These are phyloP conservation scores for Neoarthrinium moseri DNA, from an alignment of 2,329 filamentous ascomycete species.

Conservation along the genomic window DNA sequence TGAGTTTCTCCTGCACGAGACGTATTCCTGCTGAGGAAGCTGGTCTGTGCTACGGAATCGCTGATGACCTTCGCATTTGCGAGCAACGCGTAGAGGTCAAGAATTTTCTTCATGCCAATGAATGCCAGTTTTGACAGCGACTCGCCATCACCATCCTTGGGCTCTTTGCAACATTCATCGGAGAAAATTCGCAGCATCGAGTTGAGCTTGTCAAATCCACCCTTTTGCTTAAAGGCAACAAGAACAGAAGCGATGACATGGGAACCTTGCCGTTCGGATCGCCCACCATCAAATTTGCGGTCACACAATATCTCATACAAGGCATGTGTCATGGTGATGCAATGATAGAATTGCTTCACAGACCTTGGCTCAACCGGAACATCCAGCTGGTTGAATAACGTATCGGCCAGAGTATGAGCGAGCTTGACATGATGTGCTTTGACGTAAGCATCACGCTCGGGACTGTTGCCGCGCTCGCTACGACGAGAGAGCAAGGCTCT, in stretches of 20 bases:
- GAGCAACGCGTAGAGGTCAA: slow-evolving; percentile 77
- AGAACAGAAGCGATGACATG: slow-evolving; percentile 74
- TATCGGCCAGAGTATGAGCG: slow-evolving; percentile 67
- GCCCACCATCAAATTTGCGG: slow-evolving; percentile 41
- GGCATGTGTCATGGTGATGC: slow-evolving; percentile 76
- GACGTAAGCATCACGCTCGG: slow-evolving; percentile 55
- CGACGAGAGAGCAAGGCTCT: slow-evolving; percentile 77
- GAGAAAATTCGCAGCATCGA: slow-evolving; percentile 69
- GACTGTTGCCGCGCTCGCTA: slow-evolving; percentile 22
- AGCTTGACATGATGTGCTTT: slow-evolving; percentile 54
- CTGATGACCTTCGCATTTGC: slow-evolving; percentile 75
- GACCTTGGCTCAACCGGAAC: slow-evolving; percentile 43
- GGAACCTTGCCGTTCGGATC: slow-evolving; percentile 45
- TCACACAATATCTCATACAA: slow-evolving; percentile 80
- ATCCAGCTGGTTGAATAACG: slow-evolving; percentile 66
- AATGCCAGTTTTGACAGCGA: slow-evolving; percentile 48
- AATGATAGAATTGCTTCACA: slow-evolving; percentile 72
- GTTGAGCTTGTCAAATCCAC: slow-evolving; percentile 73
- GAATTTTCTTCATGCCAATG: slow-evolving; percentile 73
- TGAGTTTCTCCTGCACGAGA: slow-evolving; percentile 41
- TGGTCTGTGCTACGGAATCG: slow-evolving; percentile 67
- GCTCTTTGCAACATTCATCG: slow-evolving; percentile 46
- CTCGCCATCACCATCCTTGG: slow-evolving; percentile 39
- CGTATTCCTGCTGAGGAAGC: slow-evolving; percentile 36
- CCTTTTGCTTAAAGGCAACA: slow-evolving; percentile 79